phyloP scores from a whole-genome alignment of 179 eudicot species.

The Silene noctiflora region DNA sequence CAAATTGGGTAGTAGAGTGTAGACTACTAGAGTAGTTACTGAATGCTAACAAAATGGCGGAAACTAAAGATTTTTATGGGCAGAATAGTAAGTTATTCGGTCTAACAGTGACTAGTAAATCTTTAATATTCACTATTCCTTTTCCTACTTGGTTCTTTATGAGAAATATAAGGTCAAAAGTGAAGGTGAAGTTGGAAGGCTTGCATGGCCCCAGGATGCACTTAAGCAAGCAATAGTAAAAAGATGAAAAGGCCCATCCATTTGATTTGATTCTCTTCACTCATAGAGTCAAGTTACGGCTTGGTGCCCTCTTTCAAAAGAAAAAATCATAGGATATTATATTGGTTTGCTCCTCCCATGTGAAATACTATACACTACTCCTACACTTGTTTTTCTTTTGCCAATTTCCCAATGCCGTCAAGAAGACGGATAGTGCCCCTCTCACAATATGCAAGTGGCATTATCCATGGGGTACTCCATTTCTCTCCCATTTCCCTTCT shows the following conservation, averaged over 20 bases:
- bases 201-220: constrained; percentile 18
- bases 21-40: background rate
- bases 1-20: background rate
- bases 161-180: constrained; percentile 4
- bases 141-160: background rate
- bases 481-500: too few relatives aligned
- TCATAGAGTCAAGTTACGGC: background rate
- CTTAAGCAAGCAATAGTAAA: constrained; percentile 11
- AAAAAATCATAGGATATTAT: background rate
- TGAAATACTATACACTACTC: background rate
- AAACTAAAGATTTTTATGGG: background rate
- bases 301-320: background rate
- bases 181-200: constrained; percentile 10
- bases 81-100: constrained; percentile 23
- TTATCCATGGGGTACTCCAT: too few relatives aligned
- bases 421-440: too few relatives aligned
- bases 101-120: constrained; percentile 16
- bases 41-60: constrained; percentile 9
- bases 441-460: too few relatives aligned
- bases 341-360: background rate
- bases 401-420: background rate
- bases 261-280: constrained; percentile 14
- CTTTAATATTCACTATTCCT: background rate
- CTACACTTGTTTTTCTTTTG: background rate
- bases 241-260: constrained; percentile 12